These are phyloP conservation scores for Penicillium sp. DNA, from an alignment of 2,329 filamentous ascomycete genomes.

Conservation along the genomic window DNA sequence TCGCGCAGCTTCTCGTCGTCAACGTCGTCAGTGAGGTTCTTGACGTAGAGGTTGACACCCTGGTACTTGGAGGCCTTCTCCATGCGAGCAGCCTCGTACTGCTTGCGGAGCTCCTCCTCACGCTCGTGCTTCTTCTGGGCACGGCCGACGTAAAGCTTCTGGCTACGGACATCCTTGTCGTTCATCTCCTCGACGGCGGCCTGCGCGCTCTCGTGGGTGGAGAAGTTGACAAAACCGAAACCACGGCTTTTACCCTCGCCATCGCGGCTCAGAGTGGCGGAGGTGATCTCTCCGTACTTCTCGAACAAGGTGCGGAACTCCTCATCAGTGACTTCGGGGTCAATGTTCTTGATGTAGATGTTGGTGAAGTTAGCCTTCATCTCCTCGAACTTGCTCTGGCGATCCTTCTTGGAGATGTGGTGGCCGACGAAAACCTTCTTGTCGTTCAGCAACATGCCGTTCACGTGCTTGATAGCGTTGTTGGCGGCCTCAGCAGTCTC, in stretches of 20 bases:
- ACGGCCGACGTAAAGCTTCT: conserved; percentile 96
- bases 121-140: conserved; percentile 99
- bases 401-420: conserved; percentile 99
- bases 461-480: conserved; percentile 98
- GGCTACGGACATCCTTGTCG: conserved; percentile 86
- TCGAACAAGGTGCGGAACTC: conserved; percentile 94
- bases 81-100: conserved; percentile 94
- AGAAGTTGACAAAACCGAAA: conserved; percentile 96
- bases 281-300: conserved; percentile 92
- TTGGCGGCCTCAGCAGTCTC: conserved; percentile 97
- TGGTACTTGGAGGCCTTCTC: conserved; percentile 99
- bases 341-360: conserved; percentile 99
- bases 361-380: conserved; percentile 99
- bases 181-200: conserved; percentile 91
- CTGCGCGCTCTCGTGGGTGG: conserved; percentile 83
- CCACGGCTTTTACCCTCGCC: conserved; percentile 90
- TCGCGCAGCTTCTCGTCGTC: conserved; percentile 97
- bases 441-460: conserved; percentile 99
- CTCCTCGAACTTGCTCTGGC: conserved; percentile 99
- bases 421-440: conserved; percentile 99
- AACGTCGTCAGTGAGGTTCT: conserved; percentile 96
- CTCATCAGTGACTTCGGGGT: conserved; percentile 81
- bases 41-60: conserved; percentile 99
- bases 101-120: conserved; percentile 98
- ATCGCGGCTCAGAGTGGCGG: conserved; percentile 89